A percentile compares a stretch with the other conserved stretches of the same genome.
phyloP scores from a whole-genome alignment of 352 stramenopile species.

The Globisporangium echinulatum region DNA sequence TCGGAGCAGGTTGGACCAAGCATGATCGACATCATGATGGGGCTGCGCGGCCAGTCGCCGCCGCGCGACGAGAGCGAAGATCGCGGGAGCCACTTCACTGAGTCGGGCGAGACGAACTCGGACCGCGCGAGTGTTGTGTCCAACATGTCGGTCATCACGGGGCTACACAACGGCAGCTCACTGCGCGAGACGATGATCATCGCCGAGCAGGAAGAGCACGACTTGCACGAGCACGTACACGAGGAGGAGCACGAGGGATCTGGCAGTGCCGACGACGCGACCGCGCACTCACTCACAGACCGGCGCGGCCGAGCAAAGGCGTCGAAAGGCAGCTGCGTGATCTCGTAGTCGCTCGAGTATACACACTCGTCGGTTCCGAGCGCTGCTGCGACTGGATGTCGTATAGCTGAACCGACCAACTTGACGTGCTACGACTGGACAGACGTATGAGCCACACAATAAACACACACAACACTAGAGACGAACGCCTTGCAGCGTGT shows the following conservation, averaged over 20 bases:
- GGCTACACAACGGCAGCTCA: constrained; percentile 41
- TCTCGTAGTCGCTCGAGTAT: constrained; percentile 11
- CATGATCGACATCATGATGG: constrained; percentile 74
- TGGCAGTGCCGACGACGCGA: not conserved
- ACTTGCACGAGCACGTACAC: too few species aligned
- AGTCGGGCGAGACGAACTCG: constrained; percentile 29
- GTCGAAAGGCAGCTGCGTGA: constrained; percentile 15
- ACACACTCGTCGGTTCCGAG: too few species aligned
- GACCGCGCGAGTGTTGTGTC: constrained; percentile 57
- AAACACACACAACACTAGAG: too few species aligned
- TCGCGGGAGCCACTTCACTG: constrained; percentile 35
- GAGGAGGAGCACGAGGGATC: constrained; percentile 23
- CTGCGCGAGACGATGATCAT: constrained; percentile 66
- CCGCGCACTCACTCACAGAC: constrained; percentile 9
- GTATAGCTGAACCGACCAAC: too few species aligned
- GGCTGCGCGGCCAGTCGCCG: constrained; percentile 35
- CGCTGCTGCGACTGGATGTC: too few species aligned
- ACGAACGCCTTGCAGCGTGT: too few species aligned
- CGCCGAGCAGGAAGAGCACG: constrained; percentile 34
- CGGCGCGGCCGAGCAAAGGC: constrained; percentile 8
- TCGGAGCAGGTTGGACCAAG: constrained; percentile 56
- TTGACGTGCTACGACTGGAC: too few species aligned
- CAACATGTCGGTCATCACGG: constrained; percentile 50
- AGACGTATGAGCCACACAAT: too few species aligned
- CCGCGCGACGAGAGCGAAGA: constrained; percentile 31